Evolutionary conservation across 75 land plant species (phyloP).

Genomic region (Pinus tabuliformis): DNA sequence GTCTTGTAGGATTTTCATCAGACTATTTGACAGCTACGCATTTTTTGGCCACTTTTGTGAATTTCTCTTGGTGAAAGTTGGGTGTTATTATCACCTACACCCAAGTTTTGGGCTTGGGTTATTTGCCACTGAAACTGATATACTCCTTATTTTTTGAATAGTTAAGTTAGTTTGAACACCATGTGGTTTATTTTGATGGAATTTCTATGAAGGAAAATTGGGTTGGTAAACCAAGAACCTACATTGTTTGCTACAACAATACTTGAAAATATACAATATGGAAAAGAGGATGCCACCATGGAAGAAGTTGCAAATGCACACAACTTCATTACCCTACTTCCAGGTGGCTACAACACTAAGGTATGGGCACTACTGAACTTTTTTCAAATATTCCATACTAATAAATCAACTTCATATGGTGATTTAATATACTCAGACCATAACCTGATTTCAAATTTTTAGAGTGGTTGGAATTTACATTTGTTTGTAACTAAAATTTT

Average conservation of each 20-base stretch:
- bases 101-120: too few relatives aligned
- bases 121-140: too few relatives aligned
- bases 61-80: too few relatives aligned
- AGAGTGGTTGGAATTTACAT: background rate
- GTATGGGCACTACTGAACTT: slow-evolving; percentile 11
- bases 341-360: slow-evolving; percentile 80
- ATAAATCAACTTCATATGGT: background rate
- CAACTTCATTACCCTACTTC: slow-evolving; percentile 75
- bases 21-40: too few relatives aligned
- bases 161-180: too few relatives aligned
- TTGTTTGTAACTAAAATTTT: background rate
- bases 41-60: too few relatives aligned
- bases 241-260: slow-evolving; percentile 88
- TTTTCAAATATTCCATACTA: background rate
- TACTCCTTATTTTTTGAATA: too few relatives aligned
- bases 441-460: background rate
- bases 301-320: slow-evolving; percentile 81
- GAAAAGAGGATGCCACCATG: slow-evolving; percentile 74
- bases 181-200: too few relatives aligned
- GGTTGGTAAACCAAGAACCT: slow-evolving; percentile 94
- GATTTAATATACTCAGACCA: background rate
- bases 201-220: slow-evolving; percentile 37
- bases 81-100: too few relatives aligned
- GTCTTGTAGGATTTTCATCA: too few relatives aligned
- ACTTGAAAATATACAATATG: slow-evolving; percentile 84